These are phyloP conservation scores for Leucocoprinus sp. DNA, from an alignment of 768 basidiomycete species.

Conservation along the genomic window DNA sequence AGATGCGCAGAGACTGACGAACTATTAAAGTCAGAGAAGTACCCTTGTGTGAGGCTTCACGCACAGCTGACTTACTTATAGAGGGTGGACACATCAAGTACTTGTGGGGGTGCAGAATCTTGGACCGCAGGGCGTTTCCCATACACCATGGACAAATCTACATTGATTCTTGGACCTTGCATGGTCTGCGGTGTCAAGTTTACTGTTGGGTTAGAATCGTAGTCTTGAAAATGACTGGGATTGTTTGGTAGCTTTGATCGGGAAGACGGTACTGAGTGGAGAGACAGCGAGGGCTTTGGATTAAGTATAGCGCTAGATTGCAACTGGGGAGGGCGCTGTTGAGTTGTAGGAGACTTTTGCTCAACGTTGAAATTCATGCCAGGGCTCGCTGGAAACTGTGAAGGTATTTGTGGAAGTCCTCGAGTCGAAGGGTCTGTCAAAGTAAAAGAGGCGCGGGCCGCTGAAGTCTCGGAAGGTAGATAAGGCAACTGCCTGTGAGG, in stretches of 20 bases:
- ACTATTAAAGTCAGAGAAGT: conserved; percentile 20
- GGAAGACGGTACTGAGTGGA: background rate
- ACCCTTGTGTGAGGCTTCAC: background rate
- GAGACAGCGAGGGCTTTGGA: background rate
- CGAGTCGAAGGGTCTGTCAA: background rate
- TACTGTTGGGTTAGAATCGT: background rate
- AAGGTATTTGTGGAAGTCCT: background rate
- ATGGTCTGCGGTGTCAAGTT: conserved; percentile 1
- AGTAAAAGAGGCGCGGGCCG: too few relatives aligned
- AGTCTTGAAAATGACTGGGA: background rate
- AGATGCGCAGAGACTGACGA: conserved; percentile 45
- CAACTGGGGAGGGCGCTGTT: background rate
- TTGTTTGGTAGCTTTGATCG: background rate
- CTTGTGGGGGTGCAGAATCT: conserved; percentile 2
- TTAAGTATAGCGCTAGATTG: background rate
- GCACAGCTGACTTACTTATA: conserved; percentile 41
- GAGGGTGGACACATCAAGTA: conserved; percentile 28
- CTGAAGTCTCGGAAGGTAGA: background rate
- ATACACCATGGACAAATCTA: conserved; percentile 3
- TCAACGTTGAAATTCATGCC: background rate
- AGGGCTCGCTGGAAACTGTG: background rate
- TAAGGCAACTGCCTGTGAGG: too few relatives aligned
- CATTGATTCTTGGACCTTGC: background rate
- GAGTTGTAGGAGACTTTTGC: background rate
- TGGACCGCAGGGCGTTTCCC: conserved; percentile 5